Conservation (phyloP, 495 filamentous ascomycete species). For the Aspergillus wentii region DNA sequence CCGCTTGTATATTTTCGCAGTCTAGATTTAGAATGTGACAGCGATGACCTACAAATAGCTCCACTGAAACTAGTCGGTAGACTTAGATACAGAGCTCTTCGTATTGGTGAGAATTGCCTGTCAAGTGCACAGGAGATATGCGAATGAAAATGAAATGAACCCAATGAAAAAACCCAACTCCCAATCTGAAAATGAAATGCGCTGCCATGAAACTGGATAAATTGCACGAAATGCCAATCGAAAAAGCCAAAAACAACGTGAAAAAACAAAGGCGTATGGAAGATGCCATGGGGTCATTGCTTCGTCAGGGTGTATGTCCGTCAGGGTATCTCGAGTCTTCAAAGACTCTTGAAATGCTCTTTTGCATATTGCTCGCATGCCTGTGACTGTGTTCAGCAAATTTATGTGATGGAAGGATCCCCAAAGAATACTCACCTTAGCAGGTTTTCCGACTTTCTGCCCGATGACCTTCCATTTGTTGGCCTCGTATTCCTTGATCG, state of each 20-base stretch:
- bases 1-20: no score
- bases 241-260: neutral
- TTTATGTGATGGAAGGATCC: neutral
- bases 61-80: no score
- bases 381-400: conserved; percentile 40
- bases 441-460: conserved; percentile 93
- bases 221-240: no score
- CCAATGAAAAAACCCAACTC: conserved; percentile 8
- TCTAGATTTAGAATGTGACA: no score
- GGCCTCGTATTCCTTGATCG: conserved; percentile 97
- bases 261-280: conserved; percentile 1
- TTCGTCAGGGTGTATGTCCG: conserved; percentile 27
- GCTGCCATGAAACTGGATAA: conserved; percentile 1
- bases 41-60: no score
- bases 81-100: neutral
- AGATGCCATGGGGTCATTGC: conserved; percentile 27
- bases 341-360: conserved; percentile 75
- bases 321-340: conserved; percentile 20
- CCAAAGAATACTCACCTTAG: conserved; percentile 61
- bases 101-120: conserved; percentile 1
- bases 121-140: no score
- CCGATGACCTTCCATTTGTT: conserved; percentile 99
- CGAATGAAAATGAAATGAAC: no score
- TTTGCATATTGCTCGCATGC: conserved; percentile 98
- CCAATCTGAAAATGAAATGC: conserved; percentile 1